Base-by-base conservation (phyloP, 805 yeast genomes). In the Pachysolen tannophilus region DNA sequence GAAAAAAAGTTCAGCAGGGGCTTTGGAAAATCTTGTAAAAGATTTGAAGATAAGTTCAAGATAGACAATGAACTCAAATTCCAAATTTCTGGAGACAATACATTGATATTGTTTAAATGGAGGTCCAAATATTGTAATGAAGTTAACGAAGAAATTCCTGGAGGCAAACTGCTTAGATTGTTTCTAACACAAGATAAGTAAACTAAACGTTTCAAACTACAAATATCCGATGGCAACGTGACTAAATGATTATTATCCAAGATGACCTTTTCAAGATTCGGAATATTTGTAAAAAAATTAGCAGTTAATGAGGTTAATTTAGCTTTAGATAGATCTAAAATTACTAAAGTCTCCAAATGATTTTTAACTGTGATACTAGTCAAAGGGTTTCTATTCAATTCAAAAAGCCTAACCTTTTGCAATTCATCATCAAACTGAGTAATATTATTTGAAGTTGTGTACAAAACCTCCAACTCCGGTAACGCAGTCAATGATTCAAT, bases 241-340 rank as follows among this genome's bases (percentile, higher is more conserved):
- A 82, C 82, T 44, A 92, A 64, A 50, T 83, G 92, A 50, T 92
- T 92, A 46, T 79, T 76, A 56, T 86, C 92, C 42, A 92, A 58
- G 20, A 75, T 76, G 43, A 92, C 58, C 40, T 75, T 81, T 45
- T 83, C 94, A 34, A 87, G 61, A 40, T 74, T 71, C 0, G 82
- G 73, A 28, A 87, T 63, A 43, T 67, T 69, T 6, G 66, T 55
- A 29, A 87, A 65, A 39, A 87, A 73, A 13, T 70, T 72, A 6
- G 72, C 65, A 1, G 88, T 80, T 20, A 92, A 62, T 6, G 83
- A 67, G 0, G 95, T 75, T 32, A 92, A 61, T 47, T 84, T 86
- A 1, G 95, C 96, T 49, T 82, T 82, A 8, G 83, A 75, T 35
- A 92, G 61, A 42, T 86, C 86, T 32, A 92, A 64, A 13, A 77